These are phyloP conservation scores for Pyrenochaeta sp. DNA, from an alignment of 2,329 filamentous ascomycete species.

Conservation along the genomic window DNA sequence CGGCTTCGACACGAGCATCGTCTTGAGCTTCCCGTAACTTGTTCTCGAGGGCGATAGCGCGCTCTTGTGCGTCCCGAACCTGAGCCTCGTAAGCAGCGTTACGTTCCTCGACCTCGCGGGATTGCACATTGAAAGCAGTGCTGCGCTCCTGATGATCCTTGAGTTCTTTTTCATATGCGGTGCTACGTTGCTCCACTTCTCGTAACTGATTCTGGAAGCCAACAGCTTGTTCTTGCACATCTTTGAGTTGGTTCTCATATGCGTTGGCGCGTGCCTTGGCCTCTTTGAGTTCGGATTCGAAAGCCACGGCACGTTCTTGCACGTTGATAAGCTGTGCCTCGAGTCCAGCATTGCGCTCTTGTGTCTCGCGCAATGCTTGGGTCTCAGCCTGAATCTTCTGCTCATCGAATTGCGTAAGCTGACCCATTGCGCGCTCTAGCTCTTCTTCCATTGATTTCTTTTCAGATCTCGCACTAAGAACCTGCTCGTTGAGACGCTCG, in stretches of 20 bases:
- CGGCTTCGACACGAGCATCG: slow-evolving; percentile 43
- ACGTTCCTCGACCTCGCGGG: slow-evolving; percentile 32
- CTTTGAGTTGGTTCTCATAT: slow-evolving; percentile 45
- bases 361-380: slow-evolving; percentile 34
- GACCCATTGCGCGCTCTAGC: slow-evolving; percentile 45
- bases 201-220: slow-evolving; percentile 42
- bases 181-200: slow-evolving; percentile 36
- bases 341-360: slow-evolving; percentile 45
- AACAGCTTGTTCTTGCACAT: slow-evolving; percentile 41
- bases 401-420: slow-evolving; percentile 42
- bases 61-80: slow-evolving; percentile 42
- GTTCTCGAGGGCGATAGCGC: slow-evolving; percentile 42
- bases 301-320: slow-evolving; percentile 42
- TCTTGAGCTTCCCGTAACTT: slow-evolving; percentile 45
- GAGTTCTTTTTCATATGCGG: slow-evolving; percentile 39
- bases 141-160: slow-evolving; percentile 41
- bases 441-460: slow-evolving; percentile 48
- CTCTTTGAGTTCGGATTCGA: slow-evolving; percentile 40
- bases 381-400: slow-evolving; percentile 30
- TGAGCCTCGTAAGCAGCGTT: slow-evolving; percentile 42
- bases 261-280: slow-evolving; percentile 37
- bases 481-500: slow-evolving; percentile 52
- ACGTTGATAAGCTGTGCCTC: slow-evolving; percentile 44
- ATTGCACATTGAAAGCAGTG: slow-evolving; percentile 29
- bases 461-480: slow-evolving; percentile 46